phyloP scores from a whole-genome alignment of 208 protist species.

The Strigomonas galati region DNA sequence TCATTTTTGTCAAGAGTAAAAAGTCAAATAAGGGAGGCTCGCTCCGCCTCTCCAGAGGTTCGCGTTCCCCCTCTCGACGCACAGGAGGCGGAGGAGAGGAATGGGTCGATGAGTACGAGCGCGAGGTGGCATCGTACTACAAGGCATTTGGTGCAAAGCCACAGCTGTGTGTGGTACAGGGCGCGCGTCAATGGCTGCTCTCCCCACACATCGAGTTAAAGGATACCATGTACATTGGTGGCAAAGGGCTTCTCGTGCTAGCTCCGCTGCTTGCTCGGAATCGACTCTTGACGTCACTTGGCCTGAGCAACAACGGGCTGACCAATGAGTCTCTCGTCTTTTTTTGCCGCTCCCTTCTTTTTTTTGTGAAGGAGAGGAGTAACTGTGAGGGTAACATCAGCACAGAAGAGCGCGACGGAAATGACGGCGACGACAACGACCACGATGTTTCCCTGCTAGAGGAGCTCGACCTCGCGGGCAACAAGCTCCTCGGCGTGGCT shows the following conservation, averaged over 20 bases:
- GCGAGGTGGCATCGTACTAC: too few relatives aligned
- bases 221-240: constrained; percentile 60
- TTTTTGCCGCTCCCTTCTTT: constrained; percentile 61
- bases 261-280: constrained; percentile 65
- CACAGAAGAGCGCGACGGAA: not conserved
- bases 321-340: constrained; percentile 82
- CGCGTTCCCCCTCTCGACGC: too few relatives aligned
- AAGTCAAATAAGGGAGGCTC: too few relatives aligned
- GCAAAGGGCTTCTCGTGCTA: constrained; percentile 70
- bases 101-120: too few relatives aligned
- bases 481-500: constrained; percentile 61
- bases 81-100: too few relatives aligned
- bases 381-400: constrained; percentile 4
- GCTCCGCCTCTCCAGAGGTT: too few relatives aligned
- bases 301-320: constrained; percentile 57
- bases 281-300: constrained; percentile 40
- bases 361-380: not conserved
- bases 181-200: too few relatives aligned
- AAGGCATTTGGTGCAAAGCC: too few relatives aligned
- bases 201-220: too few relatives aligned
- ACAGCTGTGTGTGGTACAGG: too few relatives aligned
- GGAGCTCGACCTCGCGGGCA: constrained; percentile 67
- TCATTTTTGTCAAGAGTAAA: too few relatives aligned
- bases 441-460: not conserved
- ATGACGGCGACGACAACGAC: not conserved